These are phyloP conservation scores for Macaranga tanarius DNA, from an alignment of 441 rosid genomes.

Conservation along the genomic window DNA sequence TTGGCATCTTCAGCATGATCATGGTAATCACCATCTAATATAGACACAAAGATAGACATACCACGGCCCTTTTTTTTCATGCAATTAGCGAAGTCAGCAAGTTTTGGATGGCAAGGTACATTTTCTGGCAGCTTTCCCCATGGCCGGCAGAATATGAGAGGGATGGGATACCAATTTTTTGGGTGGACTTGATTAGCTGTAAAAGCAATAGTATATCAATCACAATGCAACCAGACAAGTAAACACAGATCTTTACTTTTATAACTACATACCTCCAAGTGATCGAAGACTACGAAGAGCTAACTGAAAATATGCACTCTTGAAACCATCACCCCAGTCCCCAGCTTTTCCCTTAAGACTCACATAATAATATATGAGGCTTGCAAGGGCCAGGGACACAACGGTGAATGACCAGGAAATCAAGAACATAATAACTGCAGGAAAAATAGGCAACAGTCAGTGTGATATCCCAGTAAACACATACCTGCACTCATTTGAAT, in stretches of 20 bases:
- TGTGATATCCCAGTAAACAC: slow-evolving; percentile 1
- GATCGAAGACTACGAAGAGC: slow-evolving; percentile 99
- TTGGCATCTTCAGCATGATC: slow-evolving; percentile 97
- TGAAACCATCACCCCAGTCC: slow-evolving; percentile 99
- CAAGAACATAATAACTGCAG: slow-evolving; percentile 99
- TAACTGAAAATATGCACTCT: slow-evolving; percentile 98
- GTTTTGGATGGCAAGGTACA: slow-evolving; percentile 98
- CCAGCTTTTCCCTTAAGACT: slow-evolving; percentile 98
- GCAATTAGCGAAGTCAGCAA: slow-evolving; percentile 98
- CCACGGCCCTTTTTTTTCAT: slow-evolving; percentile 99
- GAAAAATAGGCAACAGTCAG: slow-evolving; percentile 24
- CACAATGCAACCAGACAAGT: not conserved
- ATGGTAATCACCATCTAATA: slow-evolving; percentile 91
- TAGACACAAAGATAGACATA: slow-evolving; percentile 92
- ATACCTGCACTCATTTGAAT: not conserved
- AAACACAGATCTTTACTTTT: not conserved
- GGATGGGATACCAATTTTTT: slow-evolving; percentile 98
- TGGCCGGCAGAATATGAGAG: slow-evolving; percentile 94
- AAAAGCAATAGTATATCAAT: slow-evolving; percentile 18
- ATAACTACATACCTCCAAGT: slow-evolving; percentile 68
- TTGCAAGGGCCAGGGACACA: slow-evolving; percentile 90
- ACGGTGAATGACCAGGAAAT: slow-evolving; percentile 97
- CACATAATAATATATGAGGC: slow-evolving; percentile 96
- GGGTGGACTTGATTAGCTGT: slow-evolving; percentile 99
- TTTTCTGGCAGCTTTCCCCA: slow-evolving; percentile 99